These are phyloP conservation scores for Choanephora cucurbitarum DNA, from an alignment of 371 early-diverging fungal species.

Conservation along the genomic window DNA sequence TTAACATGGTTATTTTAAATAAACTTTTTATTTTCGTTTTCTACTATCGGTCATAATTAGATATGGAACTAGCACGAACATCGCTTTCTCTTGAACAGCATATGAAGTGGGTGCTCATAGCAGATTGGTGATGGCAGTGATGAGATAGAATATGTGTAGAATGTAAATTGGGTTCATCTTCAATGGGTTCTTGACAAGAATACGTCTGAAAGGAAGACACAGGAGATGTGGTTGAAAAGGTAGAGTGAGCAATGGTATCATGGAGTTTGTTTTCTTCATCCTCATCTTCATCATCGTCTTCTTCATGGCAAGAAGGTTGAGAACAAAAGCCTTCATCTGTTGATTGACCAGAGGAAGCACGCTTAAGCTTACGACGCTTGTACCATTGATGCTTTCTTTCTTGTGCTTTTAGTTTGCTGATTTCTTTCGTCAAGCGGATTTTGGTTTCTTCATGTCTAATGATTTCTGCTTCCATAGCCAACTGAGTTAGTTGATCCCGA, in stretches of 20 bases:
- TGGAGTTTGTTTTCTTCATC: no score
- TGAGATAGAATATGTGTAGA: constrained; percentile 1
- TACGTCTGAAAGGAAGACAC: not conserved
- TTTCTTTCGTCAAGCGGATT: constrained; percentile 35
- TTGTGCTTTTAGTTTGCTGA: constrained; percentile 55
- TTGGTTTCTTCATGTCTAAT: constrained; percentile 20
- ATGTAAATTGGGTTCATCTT: not conserved
- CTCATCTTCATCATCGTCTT: constrained; percentile 4
- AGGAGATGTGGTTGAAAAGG: no score
- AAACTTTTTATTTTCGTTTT: no score
- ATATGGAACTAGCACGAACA: constrained; percentile 25
- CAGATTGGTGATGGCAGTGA: not conserved
- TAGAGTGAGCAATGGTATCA: no score
- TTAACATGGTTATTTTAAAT: no score
- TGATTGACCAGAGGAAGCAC: constrained; percentile 12
- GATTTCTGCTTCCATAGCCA: constrained; percentile 26
- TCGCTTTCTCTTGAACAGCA: constrained; percentile 31
- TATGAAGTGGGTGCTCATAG: not conserved
- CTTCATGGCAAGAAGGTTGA: constrained; percentile 1
- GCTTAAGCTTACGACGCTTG: constrained; percentile 49
- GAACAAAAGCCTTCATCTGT: constrained; percentile 20
- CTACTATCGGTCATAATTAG: constrained; percentile 5
- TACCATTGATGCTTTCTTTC: constrained; percentile 72
- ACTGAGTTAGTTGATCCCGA: constrained; percentile 16
- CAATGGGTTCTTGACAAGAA: constrained; percentile 13